A percentile compares a stretch with the other conserved stretches of the same genome.
Conservation (phyloP, 345 rosid species). For the Jatropha curcas region DNA sequence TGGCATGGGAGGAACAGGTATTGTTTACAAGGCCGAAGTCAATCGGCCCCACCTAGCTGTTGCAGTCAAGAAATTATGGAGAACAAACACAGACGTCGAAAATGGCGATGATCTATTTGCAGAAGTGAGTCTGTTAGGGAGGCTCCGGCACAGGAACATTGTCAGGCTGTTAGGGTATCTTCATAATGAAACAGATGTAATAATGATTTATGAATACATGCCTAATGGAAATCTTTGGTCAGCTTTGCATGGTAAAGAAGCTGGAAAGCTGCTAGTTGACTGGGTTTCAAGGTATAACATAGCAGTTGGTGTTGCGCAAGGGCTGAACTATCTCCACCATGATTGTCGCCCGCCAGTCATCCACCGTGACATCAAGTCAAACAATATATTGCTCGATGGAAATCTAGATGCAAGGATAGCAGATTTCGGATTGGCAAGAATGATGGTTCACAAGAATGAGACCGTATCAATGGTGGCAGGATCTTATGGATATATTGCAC, state of each 20-base stretch:
- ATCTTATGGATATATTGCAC: slow-evolving; percentile 91
- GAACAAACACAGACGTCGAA: slow-evolving; percentile 56
- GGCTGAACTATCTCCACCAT: slow-evolving; percentile 78
- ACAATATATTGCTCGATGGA: slow-evolving; percentile 73
- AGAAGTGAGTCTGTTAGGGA: slow-evolving; percentile 77
- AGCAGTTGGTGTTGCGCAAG: slow-evolving; percentile 87
- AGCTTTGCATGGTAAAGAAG: slow-evolving; percentile 70
- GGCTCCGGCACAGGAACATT: slow-evolving; percentile 81
- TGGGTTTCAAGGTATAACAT: slow-evolving; percentile 89
- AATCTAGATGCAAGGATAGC: slow-evolving; percentile 80
- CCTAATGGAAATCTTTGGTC: slow-evolving; percentile 79
- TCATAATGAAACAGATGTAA: slow-evolving; percentile 73
- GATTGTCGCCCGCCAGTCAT: slow-evolving; percentile 81
- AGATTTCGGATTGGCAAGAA: slow-evolving; percentile 87
- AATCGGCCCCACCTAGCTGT: slow-evolving; percentile 57
- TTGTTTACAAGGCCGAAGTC: slow-evolving; percentile 88
- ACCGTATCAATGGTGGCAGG: slow-evolving; percentile 92
- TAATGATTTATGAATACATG: slow-evolving; percentile 84
- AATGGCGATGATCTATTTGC: slow-evolving; percentile 59
- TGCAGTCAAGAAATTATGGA: slow-evolving; percentile 93
- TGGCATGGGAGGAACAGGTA: slow-evolving; percentile 92
- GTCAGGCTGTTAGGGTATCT: slow-evolving; percentile 74
- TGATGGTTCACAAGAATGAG: slow-evolving; percentile 80
- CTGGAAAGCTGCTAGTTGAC: slow-evolving; percentile 65
- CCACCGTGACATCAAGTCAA: slow-evolving; percentile 92